Percentiles rank a stretch among this genome's conserved stretches.
Conservation (phyloP, 116 monocot species). For the Iris pallida region DNA sequence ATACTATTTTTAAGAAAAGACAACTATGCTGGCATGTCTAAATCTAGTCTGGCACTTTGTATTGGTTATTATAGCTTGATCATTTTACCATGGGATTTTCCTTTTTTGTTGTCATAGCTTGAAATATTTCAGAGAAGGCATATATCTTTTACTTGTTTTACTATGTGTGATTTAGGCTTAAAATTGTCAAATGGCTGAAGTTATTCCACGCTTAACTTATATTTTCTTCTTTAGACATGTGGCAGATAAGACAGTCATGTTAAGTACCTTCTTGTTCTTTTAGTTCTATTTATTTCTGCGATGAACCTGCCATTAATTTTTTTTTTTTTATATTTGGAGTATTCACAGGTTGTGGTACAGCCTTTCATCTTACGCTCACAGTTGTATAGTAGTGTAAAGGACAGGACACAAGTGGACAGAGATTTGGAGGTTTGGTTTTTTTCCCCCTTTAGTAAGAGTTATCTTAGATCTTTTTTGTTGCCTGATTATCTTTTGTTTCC, state of each 20-base stretch:
- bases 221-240: not conserved
- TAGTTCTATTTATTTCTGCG: not conserved
- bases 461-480: not conserved
- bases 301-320: not conserved
- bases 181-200: not conserved
- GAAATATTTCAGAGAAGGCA: not conserved
- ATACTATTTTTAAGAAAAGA: no score
- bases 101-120: no score
- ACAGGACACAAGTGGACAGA: constrained; percentile 91
- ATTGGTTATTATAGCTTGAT: no score
- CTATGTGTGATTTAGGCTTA: not conserved
- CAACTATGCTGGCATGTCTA: no score
- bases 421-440: constrained; percentile 66
- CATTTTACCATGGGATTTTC: not conserved
- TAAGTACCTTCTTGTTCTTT: not conserved
- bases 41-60: no score
- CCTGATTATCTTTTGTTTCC: no score
- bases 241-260: not conserved
- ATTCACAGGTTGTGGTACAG: constrained; percentile 45
- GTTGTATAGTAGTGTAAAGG: constrained; percentile 72
- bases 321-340: not conserved
- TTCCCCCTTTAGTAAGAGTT: not conserved
- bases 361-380: constrained; percentile 80
- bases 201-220: not conserved
- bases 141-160: not conserved